Conservation (phyloP, 306 rosid species). For the Sesbania bispinosa region DNA sequence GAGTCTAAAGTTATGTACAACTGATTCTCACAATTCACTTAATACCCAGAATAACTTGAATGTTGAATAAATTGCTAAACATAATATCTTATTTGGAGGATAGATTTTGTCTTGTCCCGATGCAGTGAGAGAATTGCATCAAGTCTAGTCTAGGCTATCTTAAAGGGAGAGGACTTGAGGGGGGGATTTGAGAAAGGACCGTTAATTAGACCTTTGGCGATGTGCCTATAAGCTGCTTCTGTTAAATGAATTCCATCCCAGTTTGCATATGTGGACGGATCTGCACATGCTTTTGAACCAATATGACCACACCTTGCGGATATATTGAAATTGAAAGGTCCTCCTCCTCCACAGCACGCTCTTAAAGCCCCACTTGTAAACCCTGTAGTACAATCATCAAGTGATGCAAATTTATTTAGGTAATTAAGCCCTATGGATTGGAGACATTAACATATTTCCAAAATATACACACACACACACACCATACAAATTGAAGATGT, state of each 20-base stretch:
- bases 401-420: not conserved
- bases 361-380: conserved; percentile 29
- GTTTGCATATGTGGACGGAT: conserved; percentile 43
- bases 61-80: not conserved
- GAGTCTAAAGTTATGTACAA: not conserved
- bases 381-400: conserved; percentile 38
- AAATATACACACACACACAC: no score
- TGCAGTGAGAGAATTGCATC: not conserved
- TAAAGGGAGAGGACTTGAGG: conserved; percentile 19
- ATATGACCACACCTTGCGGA: conserved; percentile 56
- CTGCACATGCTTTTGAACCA: conserved; percentile 41
- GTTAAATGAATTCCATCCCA: conserved; percentile 68
- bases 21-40: not conserved
- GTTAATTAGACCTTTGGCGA: conserved; percentile 36
- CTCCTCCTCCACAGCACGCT: conserved; percentile 79
- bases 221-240: conserved; percentile 36
- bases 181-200: conserved; percentile 52
- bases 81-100: not conserved
- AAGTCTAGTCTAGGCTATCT: conserved; percentile 1
- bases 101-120: not conserved
- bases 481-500: no score
- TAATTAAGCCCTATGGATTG: no score
- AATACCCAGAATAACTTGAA: not conserved
- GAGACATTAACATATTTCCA: no score
- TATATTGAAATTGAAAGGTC: conserved; percentile 59